These are phyloP conservation scores for Pyricularia pennisetigena DNA, from an alignment of 2,329 filamentous ascomycete genomes.

Conservation along the genomic window DNA sequence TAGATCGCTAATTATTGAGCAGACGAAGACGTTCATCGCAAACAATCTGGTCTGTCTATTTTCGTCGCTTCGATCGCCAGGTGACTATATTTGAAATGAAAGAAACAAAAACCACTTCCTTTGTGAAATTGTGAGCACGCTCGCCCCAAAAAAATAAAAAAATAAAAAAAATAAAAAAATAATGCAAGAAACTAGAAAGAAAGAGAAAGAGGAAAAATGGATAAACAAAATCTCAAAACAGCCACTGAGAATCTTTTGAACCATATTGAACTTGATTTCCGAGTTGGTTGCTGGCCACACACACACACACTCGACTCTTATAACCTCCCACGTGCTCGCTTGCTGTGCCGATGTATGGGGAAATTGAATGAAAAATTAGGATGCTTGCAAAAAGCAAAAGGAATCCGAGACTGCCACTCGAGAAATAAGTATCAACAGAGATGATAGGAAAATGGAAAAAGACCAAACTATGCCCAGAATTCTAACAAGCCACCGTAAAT, in stretches of 20 bases:
- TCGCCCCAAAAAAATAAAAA: neutral
- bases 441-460: neutral
- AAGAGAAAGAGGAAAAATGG: constrained; percentile 1
- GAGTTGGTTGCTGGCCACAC: neutral
- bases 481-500: neutral
- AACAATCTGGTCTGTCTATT: neutral
- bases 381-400: neutral
- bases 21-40: neutral
- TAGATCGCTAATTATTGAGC: neutral
- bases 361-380: neutral
- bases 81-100: neutral
- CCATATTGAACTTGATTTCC: neutral
- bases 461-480: constrained; percentile 1
- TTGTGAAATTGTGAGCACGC: neutral
- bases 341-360: neutral
- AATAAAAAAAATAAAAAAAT: no score
- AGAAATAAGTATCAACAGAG: neutral
- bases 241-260: constrained; percentile 2
- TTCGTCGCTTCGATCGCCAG: neutral
- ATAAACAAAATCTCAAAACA: constrained; percentile 1
- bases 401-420: neutral
- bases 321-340: neutral
- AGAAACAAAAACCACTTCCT: neutral
- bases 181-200: constrained; percentile 5
- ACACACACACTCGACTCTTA: neutral